Conservation (phyloP, 1,284 basidiomycete genomes). For the Austroboletus olivaceoglutinosus region DNA sequence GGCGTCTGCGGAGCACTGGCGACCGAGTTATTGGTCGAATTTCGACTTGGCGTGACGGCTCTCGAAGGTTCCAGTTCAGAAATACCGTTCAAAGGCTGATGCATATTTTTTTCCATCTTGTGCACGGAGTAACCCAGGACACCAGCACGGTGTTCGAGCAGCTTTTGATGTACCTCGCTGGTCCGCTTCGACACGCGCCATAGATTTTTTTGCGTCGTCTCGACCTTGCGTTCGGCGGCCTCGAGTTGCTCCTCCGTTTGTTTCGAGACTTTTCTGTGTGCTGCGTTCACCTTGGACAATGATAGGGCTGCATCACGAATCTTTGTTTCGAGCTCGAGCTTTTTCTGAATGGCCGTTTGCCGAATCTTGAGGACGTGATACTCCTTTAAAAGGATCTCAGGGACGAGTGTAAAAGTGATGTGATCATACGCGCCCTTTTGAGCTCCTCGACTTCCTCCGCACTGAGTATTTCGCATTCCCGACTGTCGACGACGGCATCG, state of each 20-base stretch:
- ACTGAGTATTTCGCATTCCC: slow-evolving; percentile 68
- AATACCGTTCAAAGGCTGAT: slow-evolving; percentile 30
- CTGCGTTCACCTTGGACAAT: slow-evolving; percentile 62
- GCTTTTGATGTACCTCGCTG: slow-evolving; percentile 55
- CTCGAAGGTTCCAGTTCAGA: slow-evolving; percentile 45
- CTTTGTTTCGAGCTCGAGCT: slow-evolving; percentile 72
- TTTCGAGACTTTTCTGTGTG: slow-evolving; percentile 58
- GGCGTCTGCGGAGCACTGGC: slow-evolving; percentile 46
- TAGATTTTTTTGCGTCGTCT: slow-evolving; percentile 65
- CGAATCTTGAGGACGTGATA: slow-evolving; percentile 63
- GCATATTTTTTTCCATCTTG: slow-evolving; percentile 61
- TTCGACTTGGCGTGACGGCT: slow-evolving; percentile 51
- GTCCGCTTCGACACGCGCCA: slow-evolving; percentile 61
- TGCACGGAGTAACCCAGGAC: slow-evolving; percentile 72
- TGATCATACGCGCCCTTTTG: slow-evolving; percentile 66
- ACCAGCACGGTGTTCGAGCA: slow-evolving; percentile 75
- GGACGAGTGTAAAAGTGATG: background rate
- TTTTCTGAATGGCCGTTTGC: slow-evolving; percentile 60
- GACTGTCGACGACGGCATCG: slow-evolving; percentile 82
- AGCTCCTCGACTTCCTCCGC: slow-evolving; percentile 89
- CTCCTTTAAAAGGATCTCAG: slow-evolving; percentile 49
- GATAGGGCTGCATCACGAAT: slow-evolving; percentile 77
- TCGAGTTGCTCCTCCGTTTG: slow-evolving; percentile 72
- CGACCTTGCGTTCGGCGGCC: slow-evolving; percentile 63
- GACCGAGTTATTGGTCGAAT: slow-evolving; percentile 51